Evolutionary conservation across 306 rosid genomes (phyloP).

Genomic region (Erythrophleum fordii): DNA sequence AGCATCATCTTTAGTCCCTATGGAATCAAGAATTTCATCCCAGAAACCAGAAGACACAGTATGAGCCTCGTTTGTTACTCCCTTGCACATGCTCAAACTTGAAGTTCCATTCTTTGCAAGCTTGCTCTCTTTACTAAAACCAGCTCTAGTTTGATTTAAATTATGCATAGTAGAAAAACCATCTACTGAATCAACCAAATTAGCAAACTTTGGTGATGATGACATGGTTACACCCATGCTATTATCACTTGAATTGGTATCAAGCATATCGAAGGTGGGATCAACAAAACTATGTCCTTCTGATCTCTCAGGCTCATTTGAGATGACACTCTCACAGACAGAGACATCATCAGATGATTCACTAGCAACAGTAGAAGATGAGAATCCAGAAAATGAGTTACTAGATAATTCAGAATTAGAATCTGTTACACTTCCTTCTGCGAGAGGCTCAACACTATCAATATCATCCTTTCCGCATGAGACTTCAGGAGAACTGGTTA

Average conservation of each 20-base stretch:
- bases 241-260: constrained; percentile 37
- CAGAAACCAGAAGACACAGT: constrained; percentile 68
- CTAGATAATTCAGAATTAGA: constrained; percentile 63
- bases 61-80: constrained; percentile 45
- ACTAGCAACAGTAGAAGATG: constrained; percentile 53
- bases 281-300: constrained; percentile 55
- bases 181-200: constrained; percentile 64
- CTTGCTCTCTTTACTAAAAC: constrained; percentile 40
- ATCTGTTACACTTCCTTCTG: constrained; percentile 46
- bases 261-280: constrained; percentile 49
- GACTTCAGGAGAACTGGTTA: constrained; percentile 41
- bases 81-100: constrained; percentile 38
- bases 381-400: constrained; percentile 83
- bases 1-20: constrained; percentile 40
- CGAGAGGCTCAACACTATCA: constrained; percentile 49
- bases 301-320: constrained; percentile 62
- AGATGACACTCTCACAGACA: constrained; percentile 65
- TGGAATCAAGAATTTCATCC: constrained; percentile 56
- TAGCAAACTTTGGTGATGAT: constrained; percentile 84
- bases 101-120: constrained; percentile 41
- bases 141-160: constrained; percentile 44
- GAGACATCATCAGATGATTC: constrained; percentile 83
- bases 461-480: constrained; percentile 50
- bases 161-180: constrained; percentile 49
- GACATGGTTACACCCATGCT: constrained; percentile 50